Conservation (phyloP, 345 rosid species). For the Murraya koenigii region DNA sequence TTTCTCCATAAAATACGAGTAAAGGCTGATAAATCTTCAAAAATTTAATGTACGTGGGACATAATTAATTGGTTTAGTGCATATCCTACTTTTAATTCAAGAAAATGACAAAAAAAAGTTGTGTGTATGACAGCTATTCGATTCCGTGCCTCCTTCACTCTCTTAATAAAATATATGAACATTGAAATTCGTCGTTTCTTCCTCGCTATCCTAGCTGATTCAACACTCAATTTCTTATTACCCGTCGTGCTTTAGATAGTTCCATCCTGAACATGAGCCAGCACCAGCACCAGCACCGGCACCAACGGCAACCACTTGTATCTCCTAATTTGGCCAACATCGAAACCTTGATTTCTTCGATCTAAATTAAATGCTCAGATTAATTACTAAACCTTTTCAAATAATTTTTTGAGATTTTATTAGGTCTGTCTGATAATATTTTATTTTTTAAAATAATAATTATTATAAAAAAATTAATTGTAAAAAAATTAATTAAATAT, state of each 20-base stretch:
- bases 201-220: background rate
- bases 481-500: fast-evolving
- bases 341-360: background rate
- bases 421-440: fast-evolving
- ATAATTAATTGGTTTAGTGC: background rate
- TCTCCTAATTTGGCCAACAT: background rate
- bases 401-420: too few species aligned
- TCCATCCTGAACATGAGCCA: background rate
- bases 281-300: background rate
- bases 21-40: too few species aligned
- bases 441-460: too few species aligned
- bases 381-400: background rate
- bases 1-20: too few species aligned
- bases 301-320: too few species aligned
- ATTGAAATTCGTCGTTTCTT: constrained; percentile 6
- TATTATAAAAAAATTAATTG: too few species aligned
- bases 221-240: background rate
- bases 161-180: background rate
- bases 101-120: constrained; percentile 30
- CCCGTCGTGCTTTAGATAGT: background rate
- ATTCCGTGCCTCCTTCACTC: constrained; percentile 22
- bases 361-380: background rate
- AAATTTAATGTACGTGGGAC: too few species aligned
- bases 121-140: constrained; percentile 20
- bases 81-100: constrained; percentile 17